Evolutionary conservation across 495 filamentous ascomycete species (phyloP), one percentile per base, ranked within the genome.

Genomic region (Penicillium robsamsonii): DNA sequence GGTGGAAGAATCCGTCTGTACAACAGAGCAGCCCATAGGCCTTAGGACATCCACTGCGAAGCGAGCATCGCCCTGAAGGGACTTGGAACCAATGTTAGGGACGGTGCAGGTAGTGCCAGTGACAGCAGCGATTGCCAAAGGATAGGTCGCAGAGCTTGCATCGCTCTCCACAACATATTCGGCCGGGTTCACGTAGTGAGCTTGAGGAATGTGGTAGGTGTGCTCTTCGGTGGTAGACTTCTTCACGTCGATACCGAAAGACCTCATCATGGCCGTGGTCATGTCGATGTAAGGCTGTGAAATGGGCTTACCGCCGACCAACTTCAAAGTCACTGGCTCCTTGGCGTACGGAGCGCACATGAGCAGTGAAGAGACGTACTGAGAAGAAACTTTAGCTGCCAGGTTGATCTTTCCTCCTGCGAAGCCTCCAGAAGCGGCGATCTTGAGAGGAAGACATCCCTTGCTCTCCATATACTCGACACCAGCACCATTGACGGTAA

Each of bases 291-390:
- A 99, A 15, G 87, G 87, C 69, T 97, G 91, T 1, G 93, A 97
- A 58, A 97, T 96, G 3, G 93, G 92, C 74, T 95, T 96, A 51
- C 92, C 94, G 40, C 93, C 93, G 40, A 96, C 87, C 44, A 99
- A 77, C 9, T 85, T 87, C 58, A 99, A 75, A 7, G 91, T 96
- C 27, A 97, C 92, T 3, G 94, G 90, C 62, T 92, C 84, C 71
- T 93, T 95, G 48, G 94, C 94, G 61, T 96, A 97, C 2, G 94
- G 94, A 7, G 95, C 95, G 59, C 90, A 95, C 92, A 99, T 96
- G 27, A 99, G 79, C 46, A 99, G 79, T 5, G 92, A 96, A 1
- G 93, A 97, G 31, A 99, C 94, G 60, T 96, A 99, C 75, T 99
- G 94, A 9, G 92, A 97, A 5, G 93, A 97, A 33, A 97, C 86